phyloP scores from a whole-genome alignment of 2,329 filamentous ascomycete genomes.

The Pseudocercospora macadamiae region DNA sequence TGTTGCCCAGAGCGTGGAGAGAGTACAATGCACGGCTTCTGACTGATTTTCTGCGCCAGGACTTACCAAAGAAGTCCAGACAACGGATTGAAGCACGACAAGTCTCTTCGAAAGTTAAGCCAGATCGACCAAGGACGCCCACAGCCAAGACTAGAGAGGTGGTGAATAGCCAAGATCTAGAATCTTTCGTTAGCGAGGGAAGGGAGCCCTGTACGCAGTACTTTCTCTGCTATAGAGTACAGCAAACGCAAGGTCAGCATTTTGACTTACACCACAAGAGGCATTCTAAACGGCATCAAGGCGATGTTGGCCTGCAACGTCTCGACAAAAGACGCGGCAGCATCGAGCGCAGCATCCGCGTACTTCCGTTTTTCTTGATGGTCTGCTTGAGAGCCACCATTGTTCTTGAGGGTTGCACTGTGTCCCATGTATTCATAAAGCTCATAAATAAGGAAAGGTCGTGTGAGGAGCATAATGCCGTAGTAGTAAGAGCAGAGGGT shows the following conservation, averaged over 20 bases:
- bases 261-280: slow-evolving; percentile 33
- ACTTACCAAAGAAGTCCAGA: slow-evolving; percentile 32
- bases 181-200: too few species aligned
- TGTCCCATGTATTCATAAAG: slow-evolving; percentile 44
- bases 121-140: slow-evolving; percentile 32
- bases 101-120: slow-evolving; percentile 29
- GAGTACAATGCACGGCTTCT: too few species aligned
- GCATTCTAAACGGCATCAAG: slow-evolving; percentile 25
- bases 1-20: too few species aligned
- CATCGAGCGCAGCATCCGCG: slow-evolving; percentile 35
- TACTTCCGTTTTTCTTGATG: slow-evolving; percentile 32
- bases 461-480: slow-evolving; percentile 56
- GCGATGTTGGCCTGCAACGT: slow-evolving; percentile 22
- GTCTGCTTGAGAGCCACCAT: slow-evolving; percentile 15
- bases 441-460: slow-evolving; percentile 58
- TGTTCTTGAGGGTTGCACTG: slow-evolving; percentile 21
- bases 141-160: slow-evolving; percentile 35
- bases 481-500: slow-evolving; percentile 57
- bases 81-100: slow-evolving; percentile 27
- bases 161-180: slow-evolving; percentile 38
- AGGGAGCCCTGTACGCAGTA: too few species aligned
- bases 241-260: slow-evolving; percentile 33
- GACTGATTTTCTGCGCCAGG: too few species aligned
- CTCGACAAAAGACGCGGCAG: slow-evolving; percentile 32
- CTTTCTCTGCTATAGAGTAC: slow-evolving; percentile 31